A percentile compares a stretch with the other conserved stretches of the same genome.
These are phyloP conservation scores for Saturnispora halmiae DNA, from an alignment of 805 yeast species.

Conservation along the genomic window DNA sequence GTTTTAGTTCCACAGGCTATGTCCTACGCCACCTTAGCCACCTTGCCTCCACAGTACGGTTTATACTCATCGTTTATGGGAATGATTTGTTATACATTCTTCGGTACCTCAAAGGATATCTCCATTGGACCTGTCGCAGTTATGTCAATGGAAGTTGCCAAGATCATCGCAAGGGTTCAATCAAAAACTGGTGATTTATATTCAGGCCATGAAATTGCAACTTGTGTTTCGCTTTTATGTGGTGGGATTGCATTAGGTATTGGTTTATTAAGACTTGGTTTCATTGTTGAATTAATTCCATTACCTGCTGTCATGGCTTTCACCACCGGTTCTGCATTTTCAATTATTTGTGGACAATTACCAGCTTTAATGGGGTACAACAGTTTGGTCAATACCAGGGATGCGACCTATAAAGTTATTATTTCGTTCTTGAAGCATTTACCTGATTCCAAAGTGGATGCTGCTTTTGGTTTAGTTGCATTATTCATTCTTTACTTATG, in stretches of 20 bases:
- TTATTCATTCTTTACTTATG: conserved; percentile 62
- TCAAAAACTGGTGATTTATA: conserved; percentile 30
- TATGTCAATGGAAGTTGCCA: conserved; percentile 80
- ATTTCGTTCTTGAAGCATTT: conserved; percentile 65
- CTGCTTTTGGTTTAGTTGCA: conserved; percentile 80
- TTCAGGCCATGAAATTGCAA: conserved; percentile 69
- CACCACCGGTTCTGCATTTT: conserved; percentile 90
- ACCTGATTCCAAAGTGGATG: conserved; percentile 61
- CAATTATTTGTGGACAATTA: conserved; percentile 74
- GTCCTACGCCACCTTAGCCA: conserved; percentile 89
- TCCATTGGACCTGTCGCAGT: conserved; percentile 97
- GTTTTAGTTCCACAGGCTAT: conserved; percentile 92
- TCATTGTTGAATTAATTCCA: conserved; percentile 80
- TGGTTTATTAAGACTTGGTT: conserved; percentile 78
- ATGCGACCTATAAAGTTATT: conserved; percentile 58
- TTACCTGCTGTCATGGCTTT: conserved; percentile 90
- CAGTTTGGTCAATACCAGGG: conserved; percentile 61
- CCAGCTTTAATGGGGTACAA: conserved; percentile 77
- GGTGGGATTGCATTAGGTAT: conserved; percentile 79
- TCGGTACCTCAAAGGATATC: conserved; percentile 93
- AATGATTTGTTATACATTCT: conserved; percentile 77
- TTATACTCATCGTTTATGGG: conserved; percentile 89
- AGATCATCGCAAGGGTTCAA: conserved; percentile 60
- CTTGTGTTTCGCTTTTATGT: conserved; percentile 68
- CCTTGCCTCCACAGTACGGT: conserved; percentile 74